A percentile compares a stretch with the other conserved stretches of the same genome.
These are phyloP conservation scores for Peniophora sp. DNA, from an alignment of 1,284 basidiomycete genomes.

Conservation along the genomic window DNA sequence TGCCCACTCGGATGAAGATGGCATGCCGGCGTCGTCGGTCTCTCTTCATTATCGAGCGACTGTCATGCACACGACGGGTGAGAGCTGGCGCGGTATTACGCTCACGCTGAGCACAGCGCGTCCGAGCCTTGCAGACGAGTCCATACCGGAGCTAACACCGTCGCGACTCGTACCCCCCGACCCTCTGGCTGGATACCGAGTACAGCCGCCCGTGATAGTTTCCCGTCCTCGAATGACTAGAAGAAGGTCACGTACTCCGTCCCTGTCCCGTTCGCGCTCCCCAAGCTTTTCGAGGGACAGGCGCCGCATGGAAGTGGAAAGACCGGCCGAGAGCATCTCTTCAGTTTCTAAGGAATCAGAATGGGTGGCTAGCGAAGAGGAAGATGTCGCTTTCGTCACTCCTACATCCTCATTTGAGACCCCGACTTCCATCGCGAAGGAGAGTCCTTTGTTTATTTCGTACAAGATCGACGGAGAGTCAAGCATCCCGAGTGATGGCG, in stretches of 20 bases:
- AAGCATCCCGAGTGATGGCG: constrained; percentile 43
- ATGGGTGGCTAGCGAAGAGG: too few relatives aligned
- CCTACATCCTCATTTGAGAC: too few relatives aligned
- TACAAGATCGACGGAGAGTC: constrained; percentile 40
- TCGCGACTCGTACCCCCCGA: neutral
- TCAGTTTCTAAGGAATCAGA: too few relatives aligned
- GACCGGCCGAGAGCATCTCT: too few relatives aligned
- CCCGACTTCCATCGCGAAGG: constrained; percentile 27
- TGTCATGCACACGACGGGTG: neutral
- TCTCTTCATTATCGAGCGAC: neutral
- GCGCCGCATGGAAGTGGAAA: too few relatives aligned
- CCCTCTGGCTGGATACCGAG: neutral
- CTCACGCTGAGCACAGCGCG: neutral
- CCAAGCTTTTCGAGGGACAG: too few relatives aligned
- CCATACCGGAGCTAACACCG: neutral
- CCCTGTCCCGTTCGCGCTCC: too few relatives aligned
- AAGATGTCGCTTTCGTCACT: too few relatives aligned
- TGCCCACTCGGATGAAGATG: neutral
- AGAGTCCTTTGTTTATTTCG: constrained; percentile 41
- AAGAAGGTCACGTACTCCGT: too few relatives aligned
- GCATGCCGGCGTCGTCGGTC: neutral
- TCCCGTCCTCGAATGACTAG: too few relatives aligned
- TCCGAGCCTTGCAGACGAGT: neutral
- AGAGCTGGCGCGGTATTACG: neutral
- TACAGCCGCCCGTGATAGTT: too few relatives aligned